phyloP scores from a whole-genome alignment of 2,329 filamentous ascomycete species.

The Cercospora nicotianae region DNA sequence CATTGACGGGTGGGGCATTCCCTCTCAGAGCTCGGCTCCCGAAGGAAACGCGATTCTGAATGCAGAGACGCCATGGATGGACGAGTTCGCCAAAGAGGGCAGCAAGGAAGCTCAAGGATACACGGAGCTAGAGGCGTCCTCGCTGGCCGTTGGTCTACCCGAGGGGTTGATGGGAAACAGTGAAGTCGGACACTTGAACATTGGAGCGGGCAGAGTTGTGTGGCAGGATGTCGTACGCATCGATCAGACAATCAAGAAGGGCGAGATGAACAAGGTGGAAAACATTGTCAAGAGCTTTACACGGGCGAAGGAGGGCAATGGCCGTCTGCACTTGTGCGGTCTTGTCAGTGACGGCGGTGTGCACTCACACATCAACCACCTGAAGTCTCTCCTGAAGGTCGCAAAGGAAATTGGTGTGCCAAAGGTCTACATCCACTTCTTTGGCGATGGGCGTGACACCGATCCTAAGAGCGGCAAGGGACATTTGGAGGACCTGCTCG shows the following conservation, averaged over 20 bases:
- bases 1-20: slow-evolving; percentile 97
- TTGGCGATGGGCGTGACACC: slow-evolving; percentile 95
- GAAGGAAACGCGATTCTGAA: slow-evolving; percentile 85
- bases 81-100: slow-evolving; percentile 67
- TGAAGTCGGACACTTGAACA: slow-evolving; percentile 98
- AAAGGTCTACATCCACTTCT: slow-evolving; percentile 98
- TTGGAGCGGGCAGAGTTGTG: slow-evolving; percentile 93
- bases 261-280: slow-evolving; percentile 71
- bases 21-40: slow-evolving; percentile 74
- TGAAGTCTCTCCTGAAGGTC: slow-evolving; percentile 81
- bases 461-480: slow-evolving; percentile 90
- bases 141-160: slow-evolving; percentile 89
- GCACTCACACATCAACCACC: slow-evolving; percentile 92
- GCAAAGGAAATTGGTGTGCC: slow-evolving; percentile 86
- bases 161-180: slow-evolving; percentile 99
- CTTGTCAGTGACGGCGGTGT: slow-evolving; percentile 93
- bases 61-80: slow-evolving; percentile 92
- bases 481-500: slow-evolving; percentile 84
- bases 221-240: slow-evolving; percentile 94
- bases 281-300: slow-evolving; percentile 78
- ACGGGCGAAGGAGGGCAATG: slow-evolving; percentile 81
- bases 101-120: slow-evolving; percentile 79
- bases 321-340: slow-evolving; percentile 86
- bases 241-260: slow-evolving; percentile 86
- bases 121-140: slow-evolving; percentile 92